phyloP scores from a whole-genome alignment of 371 early-diverging fungal genomes.

The Funneliformis caledonium region DNA sequence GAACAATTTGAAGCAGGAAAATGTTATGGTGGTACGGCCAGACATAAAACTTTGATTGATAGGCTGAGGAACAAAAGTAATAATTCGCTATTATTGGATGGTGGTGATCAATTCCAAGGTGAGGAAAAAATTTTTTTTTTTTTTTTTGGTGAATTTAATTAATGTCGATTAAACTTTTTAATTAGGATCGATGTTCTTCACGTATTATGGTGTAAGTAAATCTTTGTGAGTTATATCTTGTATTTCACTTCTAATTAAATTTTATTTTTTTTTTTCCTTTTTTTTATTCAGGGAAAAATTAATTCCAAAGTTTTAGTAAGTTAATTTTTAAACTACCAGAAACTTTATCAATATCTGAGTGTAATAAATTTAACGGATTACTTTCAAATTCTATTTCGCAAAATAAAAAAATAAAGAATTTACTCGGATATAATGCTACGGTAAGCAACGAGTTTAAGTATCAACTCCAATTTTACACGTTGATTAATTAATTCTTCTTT shows the following conservation, averaged over 20 bases:
- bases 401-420: no score
- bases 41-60: constrained; percentile 60
- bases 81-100: constrained; percentile 63
- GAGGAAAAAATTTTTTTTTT: neutral
- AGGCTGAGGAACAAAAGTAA: constrained; percentile 50
- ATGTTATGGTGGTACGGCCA: constrained; percentile 67
- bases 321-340: neutral
- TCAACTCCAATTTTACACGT: neutral
- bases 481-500: constrained; percentile 62
- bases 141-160: constrained; percentile 14
- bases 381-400: no score
- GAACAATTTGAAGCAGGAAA: constrained; percentile 48
- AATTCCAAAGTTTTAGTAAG: constrained; percentile 55
- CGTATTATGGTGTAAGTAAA: constrained; percentile 49
- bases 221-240: no score
- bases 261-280: neutral
- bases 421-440: constrained; percentile 26
- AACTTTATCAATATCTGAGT: neutral
- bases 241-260: no score
- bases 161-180: neutral
- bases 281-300: constrained; percentile 47
- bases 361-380: neutral
- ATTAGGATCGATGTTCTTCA: constrained; percentile 68
- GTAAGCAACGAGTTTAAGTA: neutral
- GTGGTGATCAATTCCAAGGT: constrained; percentile 69